Base-by-base conservation (phyloP, 129 eudicot species). In the Flaveria robusta region DNA sequence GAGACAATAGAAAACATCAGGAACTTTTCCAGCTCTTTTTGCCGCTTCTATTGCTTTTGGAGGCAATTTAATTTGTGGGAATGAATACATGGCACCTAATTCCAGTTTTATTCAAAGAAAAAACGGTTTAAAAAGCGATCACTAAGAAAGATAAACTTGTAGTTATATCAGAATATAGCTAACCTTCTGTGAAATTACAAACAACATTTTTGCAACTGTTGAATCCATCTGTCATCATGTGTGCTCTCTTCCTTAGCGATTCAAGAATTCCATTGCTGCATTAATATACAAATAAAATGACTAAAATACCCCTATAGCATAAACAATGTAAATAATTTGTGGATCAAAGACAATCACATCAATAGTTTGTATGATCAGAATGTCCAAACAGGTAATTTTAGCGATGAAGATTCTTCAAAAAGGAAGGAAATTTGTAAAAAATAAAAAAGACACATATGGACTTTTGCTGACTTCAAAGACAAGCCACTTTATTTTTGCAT, bases 61-160 rank as follows among this genome's bases (percentile, higher is more conserved):
- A 78, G 98, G 98, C 70, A 94, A 86, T 63, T 87, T 83, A 37
- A 94, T 78, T 87, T 91, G 98, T 52, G 97, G 97, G 85, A 94
- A 94, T n/a, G 98, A 94, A 82, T 95, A 95, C 99, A 95, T 95
- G 64, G 99, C 99, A 59, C 99, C 99, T 95, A 83, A 37, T 76
- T 26, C 49, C 31, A 59, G 19, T 71, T 26, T n/a, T n/a, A n/a
- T n/a, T 42, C 16, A 0, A 54, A 10, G 29, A 69, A 13, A 37
- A 69, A 16, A 22, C 18, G 62, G 12, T 71, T 52, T 29, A 29
- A 29, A 26, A 26, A 63, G 51, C 2, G 10, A 13, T 14, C 24
- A 19, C 65, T 10, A 23, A 60, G 15, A 72, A 45, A 45, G 18
- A 75, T 56, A 41, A 29, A 43, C 29, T 31, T 19, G 29, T 54